These are phyloP conservation scores for Marvania coccoides DNA, from an alignment of 139 green algal species.

Conservation along the genomic window DNA sequence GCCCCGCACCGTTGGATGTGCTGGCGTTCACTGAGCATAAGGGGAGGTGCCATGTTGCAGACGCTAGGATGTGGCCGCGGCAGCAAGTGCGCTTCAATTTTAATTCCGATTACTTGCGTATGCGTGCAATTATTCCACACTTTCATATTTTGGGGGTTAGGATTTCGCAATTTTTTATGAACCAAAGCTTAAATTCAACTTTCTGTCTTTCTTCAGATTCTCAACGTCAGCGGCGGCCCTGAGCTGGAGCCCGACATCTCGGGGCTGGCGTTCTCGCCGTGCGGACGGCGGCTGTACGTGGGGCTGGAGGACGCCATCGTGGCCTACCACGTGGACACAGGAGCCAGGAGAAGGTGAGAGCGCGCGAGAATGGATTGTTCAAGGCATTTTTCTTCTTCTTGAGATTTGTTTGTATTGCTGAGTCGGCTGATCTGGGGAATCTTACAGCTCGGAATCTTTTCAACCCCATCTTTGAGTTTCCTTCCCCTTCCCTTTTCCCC, in stretches of 20 bases:
- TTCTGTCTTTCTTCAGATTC: not conserved
- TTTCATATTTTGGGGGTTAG: too few relatives aligned
- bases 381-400: too few relatives aligned
- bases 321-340: constrained; percentile 12
- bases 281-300: constrained; percentile 20
- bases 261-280: constrained; percentile 25
- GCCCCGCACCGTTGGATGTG: constrained; percentile 33
- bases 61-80: constrained; percentile 21
- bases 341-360: constrained; percentile 7
- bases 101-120: too few relatives aligned
- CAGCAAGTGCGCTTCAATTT: constrained; percentile 7
- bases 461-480: too few relatives aligned
- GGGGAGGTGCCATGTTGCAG: constrained; percentile 24
- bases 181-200: too few relatives aligned
- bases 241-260: constrained; percentile 25
- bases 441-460: too few relatives aligned
- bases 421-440: too few relatives aligned
- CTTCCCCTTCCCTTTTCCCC: too few relatives aligned
- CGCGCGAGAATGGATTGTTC: too few relatives aligned
- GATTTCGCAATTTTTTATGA: too few relatives aligned
- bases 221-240: constrained; percentile 1
- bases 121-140: too few relatives aligned
- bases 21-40: constrained; percentile 47
- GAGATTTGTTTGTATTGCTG: too few relatives aligned
- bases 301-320: constrained; percentile 20